Evolutionary conservation across 2,329 filamentous ascomycete genomes (phyloP), one percentile per base, ranked within the genome.

Genomic region (Fusarium liriodendri): DNA sequence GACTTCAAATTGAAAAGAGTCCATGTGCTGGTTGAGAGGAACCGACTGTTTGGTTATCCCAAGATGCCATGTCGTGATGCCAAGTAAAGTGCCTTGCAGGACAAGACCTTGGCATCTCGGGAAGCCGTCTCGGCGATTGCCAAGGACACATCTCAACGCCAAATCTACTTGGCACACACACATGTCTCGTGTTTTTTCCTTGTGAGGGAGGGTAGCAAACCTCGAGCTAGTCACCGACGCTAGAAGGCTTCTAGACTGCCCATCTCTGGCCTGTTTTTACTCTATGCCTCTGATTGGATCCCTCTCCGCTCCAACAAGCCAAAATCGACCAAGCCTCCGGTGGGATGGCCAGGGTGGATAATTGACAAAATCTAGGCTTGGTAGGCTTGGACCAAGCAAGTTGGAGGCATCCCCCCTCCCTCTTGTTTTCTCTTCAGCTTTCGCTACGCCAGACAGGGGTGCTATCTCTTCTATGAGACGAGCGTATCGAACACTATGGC

Each of bases 181-280:
- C 60, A 40, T n/a, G 20, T 62, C 55, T 57, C 38, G 45, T 25
- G 22, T 32, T 11, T 45, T 32, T 11, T 45, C 11, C 5, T 10
- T n/a, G 25, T 52, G 16, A 52, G 33, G 29, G 58, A 47, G 66
- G 69, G 70, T 71, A 61, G 63, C 38, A 37, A 60, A 22, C 47
- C 20, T 47, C 13, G 20, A n/a, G 10, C 52, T 71, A 64, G 58
- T 33, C 47, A 11, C 35, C 33, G 22, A 18, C 63, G 67, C 76
- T 78, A 78, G 76, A 78, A 78, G 67, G 58, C 69, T 78, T 78
- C 76, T 74, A 78, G 76, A 75, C 66, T 74, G 57, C 61, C 25
- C 25, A 68, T 64, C 55, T 54, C 47, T 62, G 29, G 50, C 50
- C 42, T 18, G 32, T 18, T 8, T 8, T n/a, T 42, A 42, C 20